Evolutionary conservation across 805 yeast species (phyloP), one percentile per base, ranked within the genome.

Genomic region (Diddensiella santjacobensis): DNA sequence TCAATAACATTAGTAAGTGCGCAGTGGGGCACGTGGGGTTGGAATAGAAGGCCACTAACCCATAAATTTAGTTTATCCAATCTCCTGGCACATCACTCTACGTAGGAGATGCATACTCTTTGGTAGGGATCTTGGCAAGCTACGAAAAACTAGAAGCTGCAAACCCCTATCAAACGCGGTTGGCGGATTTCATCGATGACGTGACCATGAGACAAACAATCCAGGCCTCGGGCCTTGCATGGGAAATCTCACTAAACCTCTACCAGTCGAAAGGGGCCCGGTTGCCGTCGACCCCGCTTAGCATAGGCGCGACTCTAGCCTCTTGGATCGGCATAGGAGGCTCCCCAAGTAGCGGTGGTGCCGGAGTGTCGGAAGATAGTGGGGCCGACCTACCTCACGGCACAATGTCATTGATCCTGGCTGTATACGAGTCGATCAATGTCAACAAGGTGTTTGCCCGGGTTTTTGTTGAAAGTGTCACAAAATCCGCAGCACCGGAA

Each of bases 111-210:
- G 74, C 73, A 2, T 58, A 70, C 33, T 45, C 58, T 1, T 53
- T 67, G 20, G 51, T 70, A 18, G 74, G 72, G 3, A 51, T 69
- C 2, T 55, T 70, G n/a, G 61, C 71, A 4, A 65, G 62, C 42
- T 58, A 66, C 46, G 67, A 68, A 54, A 63, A 60, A 45, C 57
- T 62, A 39, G 71, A 67, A 40, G 66, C 67, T 17, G 58, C 58
- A 22, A 64, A 66, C 42, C 67, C 70, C 0, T 70, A 70, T 48
- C 61, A 54, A 43, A 60, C 65, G 15, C 58, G 71, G 17, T 54
- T 70, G 5, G 53, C 70, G n/a, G 73, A 68, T 45, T 68, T 65
- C 50, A 63, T 67, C 6, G 71, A 70, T 42, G 68, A 66, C 38
- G 53, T 57, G 1, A 59, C 63, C 17, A 68, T 70, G 66, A 48